Conservation (phyloP, 257 asterid species). For the Solanum sejunctum region DNA sequence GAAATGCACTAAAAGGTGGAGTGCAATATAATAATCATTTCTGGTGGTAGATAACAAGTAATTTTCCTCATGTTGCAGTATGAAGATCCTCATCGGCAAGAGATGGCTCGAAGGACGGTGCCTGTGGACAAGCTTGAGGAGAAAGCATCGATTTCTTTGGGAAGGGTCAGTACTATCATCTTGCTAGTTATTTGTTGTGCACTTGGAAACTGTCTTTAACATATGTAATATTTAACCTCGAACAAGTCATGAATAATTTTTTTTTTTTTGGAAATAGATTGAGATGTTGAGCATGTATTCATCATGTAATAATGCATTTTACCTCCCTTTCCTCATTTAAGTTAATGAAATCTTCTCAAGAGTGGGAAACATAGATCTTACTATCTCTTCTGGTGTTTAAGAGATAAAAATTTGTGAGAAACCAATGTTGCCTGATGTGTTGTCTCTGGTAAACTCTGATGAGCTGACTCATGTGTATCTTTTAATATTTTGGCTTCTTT, state of each 20-base stretch:
- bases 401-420: background rate
- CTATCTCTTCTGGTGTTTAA: background rate
- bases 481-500: background rate
- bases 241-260: background rate
- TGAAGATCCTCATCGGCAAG: slow-evolving; percentile 69
- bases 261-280: background rate
- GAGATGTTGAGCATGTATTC: background rate
- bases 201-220: background rate
- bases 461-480: background rate
- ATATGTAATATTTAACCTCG: background rate
- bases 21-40: background rate
- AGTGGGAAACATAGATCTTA: background rate
- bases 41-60: background rate
- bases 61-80: slow-evolving; percentile 35
- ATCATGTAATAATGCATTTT: background rate
- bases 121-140: slow-evolving; percentile 86
- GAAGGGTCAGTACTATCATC: slow-evolving; percentile 53
- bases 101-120: slow-evolving; percentile 70
- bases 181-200: background rate
- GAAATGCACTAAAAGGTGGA: background rate
- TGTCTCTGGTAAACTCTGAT: background rate
- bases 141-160: slow-evolving; percentile 75
- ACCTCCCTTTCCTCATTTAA: background rate
- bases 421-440: background rate
- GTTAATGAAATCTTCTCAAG: background rate